These are phyloP conservation scores for Salix dunnii DNA, from an alignment of 345 rosid genomes.

Conservation along the genomic window DNA sequence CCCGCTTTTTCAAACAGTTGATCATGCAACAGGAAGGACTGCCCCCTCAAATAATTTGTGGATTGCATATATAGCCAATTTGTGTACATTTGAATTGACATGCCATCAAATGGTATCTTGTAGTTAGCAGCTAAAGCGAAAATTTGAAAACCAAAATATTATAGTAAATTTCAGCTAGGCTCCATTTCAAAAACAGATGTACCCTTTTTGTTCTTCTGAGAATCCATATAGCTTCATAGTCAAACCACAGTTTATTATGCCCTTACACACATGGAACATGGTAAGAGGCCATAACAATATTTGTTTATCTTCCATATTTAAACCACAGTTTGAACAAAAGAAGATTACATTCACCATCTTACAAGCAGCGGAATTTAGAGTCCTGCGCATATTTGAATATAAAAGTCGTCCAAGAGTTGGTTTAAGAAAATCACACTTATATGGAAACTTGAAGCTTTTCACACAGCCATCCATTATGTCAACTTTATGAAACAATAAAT, in stretches of 20 bases:
- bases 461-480: not conserved
- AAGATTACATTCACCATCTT: not conserved
- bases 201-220: not conserved
- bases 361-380: not conserved
- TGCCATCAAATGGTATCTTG: not conserved
- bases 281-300: not conserved
- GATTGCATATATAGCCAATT: not conserved
- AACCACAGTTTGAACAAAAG: not conserved
- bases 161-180: not conserved
- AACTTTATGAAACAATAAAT: not conserved
- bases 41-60: not conserved
- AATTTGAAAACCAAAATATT: not conserved
- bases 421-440: not conserved
- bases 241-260: not conserved
- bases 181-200: not conserved
- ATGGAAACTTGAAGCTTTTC: not conserved
- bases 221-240: not conserved
- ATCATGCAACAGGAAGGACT: constrained; percentile 5
- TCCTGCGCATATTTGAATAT: not conserved
- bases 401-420: not conserved
- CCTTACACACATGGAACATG: not conserved
- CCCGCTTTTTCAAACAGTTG: not conserved
- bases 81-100: not conserved
- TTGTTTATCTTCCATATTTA: not conserved
- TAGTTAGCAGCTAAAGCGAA: not conserved